These are phyloP conservation scores for Candida ficus DNA, from an alignment of 805 yeast genomes.

Conservation along the genomic window DNA sequence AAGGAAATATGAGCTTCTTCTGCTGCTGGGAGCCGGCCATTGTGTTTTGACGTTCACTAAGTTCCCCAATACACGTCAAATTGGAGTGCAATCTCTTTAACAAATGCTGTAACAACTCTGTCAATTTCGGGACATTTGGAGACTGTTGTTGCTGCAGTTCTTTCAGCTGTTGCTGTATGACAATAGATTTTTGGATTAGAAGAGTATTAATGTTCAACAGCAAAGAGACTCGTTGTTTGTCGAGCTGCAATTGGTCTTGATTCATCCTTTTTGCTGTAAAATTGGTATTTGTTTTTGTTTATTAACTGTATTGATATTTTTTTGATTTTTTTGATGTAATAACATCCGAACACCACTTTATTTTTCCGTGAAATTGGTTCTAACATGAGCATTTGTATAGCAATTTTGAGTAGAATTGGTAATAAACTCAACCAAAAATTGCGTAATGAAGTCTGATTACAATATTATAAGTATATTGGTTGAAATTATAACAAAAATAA, in stretches of 20 bases:
- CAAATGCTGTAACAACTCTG: conserved; percentile 19
- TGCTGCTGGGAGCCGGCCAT: conserved; percentile 3
- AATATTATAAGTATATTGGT: too few relatives aligned
- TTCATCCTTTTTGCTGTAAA: conserved; percentile 12
- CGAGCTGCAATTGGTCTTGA: conserved; percentile 11
- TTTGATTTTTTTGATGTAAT: too few relatives aligned
- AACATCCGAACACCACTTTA: neutral
- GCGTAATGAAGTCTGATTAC: too few relatives aligned
- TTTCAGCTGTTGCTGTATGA: conserved; percentile 21
- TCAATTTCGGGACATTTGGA: conserved; percentile 15
- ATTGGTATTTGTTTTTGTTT: neutral
- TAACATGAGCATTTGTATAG: too few relatives aligned
- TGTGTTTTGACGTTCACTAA: conserved; percentile 21
- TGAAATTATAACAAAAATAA: too few relatives aligned
- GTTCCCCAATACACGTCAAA: conserved; percentile 26
- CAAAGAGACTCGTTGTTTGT: conserved; percentile 21
- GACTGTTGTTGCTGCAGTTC: conserved; percentile 10
- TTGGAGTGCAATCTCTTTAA: conserved; percentile 25
- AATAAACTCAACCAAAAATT: too few relatives aligned
- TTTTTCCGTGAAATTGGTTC: too few relatives aligned
- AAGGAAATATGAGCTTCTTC: conserved; percentile 19
- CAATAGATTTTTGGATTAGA: conserved; percentile 21
- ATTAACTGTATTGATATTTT: too few relatives aligned
- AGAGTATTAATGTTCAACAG: conserved; percentile 23
- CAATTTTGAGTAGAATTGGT: too few relatives aligned